These are phyloP conservation scores for Geotrichum ghanense DNA, from an alignment of 805 yeast species.

Conservation along the genomic window DNA sequence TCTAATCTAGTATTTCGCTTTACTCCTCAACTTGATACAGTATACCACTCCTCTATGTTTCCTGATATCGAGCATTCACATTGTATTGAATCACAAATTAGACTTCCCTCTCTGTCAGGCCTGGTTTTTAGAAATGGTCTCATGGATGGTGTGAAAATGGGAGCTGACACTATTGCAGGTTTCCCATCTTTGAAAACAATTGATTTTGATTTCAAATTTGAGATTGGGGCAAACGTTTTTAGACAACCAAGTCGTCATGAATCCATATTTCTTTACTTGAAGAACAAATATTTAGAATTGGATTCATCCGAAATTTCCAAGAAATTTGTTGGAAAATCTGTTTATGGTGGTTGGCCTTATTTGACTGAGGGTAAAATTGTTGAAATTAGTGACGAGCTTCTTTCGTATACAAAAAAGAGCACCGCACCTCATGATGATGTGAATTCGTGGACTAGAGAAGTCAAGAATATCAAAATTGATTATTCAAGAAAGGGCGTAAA, in stretches of 20 bases:
- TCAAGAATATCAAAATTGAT: conserved; percentile 29
- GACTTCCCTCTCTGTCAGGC: conserved; percentile 38
- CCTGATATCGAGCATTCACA: conserved; percentile 69
- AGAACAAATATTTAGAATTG: conserved; percentile 29
- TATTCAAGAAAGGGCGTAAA: conserved; percentile 50
- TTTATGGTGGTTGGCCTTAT: conserved; percentile 86
- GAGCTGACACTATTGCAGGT: conserved; percentile 70
- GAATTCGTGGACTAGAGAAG: conserved; percentile 34
- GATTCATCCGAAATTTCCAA: conserved; percentile 52
- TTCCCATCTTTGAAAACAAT: conserved; percentile 77
- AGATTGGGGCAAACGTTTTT: conserved; percentile 63
- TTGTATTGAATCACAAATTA: conserved; percentile 53
- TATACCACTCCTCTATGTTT: conserved; percentile 70
- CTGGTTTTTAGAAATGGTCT: conserved; percentile 36
- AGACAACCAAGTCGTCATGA: conserved; percentile 77
- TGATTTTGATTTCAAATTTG: conserved; percentile 36
- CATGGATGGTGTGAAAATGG: conserved; percentile 53
- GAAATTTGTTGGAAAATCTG: conserved; percentile 46
- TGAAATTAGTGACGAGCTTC: conserved; percentile 44
- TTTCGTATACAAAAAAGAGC: conserved; percentile 32
- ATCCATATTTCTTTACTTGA: conserved; percentile 59
- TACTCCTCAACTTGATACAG: conserved; percentile 61
- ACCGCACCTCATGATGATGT: conserved; percentile 29
- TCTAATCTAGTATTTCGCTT: conserved; percentile 51
- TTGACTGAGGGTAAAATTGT: conserved; percentile 68